Percentiles rank a stretch among this genome's conserved stretches.
Evolutionary conservation across 75 land plant genomes (phyloP).

Genomic region (Selaginella moellendorffii): DNA sequence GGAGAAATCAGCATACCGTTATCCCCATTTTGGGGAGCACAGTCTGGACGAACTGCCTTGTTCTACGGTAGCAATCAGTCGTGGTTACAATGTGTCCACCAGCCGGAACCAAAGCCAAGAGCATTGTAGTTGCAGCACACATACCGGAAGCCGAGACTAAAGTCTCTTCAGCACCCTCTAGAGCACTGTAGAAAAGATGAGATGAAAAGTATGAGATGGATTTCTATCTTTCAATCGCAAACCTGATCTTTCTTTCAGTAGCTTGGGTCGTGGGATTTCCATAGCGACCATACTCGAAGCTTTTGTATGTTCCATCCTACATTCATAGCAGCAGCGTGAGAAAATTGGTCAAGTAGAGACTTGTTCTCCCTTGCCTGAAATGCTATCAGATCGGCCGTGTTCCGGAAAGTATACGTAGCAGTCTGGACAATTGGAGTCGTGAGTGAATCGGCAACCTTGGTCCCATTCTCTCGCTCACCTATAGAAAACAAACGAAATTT

Average conservation of each 20-base stretch:
- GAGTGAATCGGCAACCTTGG: constrained; percentile 55
- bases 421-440: constrained; percentile 81
- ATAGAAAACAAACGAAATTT: constrained; percentile 13
- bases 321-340: no score
- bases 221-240: background rate
- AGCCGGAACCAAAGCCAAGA: constrained; percentile 74
- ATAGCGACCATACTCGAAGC: constrained; percentile 85
- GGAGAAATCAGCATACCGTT: constrained; percentile 29
- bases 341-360: no score
- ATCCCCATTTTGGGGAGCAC: constrained; percentile 90
- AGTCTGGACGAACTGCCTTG: constrained; percentile 82
- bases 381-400: constrained; percentile 64
- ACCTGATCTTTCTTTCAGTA: constrained; percentile 70
- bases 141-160: constrained; percentile 88
- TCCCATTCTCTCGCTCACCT: constrained; percentile 70
- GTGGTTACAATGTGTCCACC: constrained; percentile 95
- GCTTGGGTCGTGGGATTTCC: constrained; percentile 69
- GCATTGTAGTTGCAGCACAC: constrained; percentile 77
- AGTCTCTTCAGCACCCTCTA: constrained; percentile 91
- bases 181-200: constrained; percentile 37
- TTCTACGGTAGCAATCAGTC: constrained; percentile 94
- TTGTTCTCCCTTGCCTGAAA: constrained; percentile 80
- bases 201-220: background rate
- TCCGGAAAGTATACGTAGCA: constrained; percentile 63
- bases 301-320: constrained; percentile 46